phyloP scores from a whole-genome alignment of 768 basidiomycete genomes.

The Trametes gibbosa region DNA sequence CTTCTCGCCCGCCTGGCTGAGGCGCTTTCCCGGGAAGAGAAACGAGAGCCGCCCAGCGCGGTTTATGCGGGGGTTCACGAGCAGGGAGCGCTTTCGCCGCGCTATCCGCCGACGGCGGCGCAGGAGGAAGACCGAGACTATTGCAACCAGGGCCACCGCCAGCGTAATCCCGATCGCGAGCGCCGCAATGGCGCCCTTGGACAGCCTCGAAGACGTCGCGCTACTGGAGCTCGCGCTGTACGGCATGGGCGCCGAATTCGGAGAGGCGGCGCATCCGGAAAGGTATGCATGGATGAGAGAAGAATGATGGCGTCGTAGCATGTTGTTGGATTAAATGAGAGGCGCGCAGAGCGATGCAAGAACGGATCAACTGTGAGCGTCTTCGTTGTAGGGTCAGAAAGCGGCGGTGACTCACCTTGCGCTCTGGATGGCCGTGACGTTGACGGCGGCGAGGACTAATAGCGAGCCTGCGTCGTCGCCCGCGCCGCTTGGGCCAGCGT shows the following conservation, averaged over 20 bases:
- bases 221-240: conserved; percentile 14
- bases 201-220: conserved; percentile 27
- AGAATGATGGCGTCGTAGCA: neutral
- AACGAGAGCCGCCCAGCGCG: conserved; percentile 22
- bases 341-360: conserved; percentile 1
- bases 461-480: conserved; percentile 27
- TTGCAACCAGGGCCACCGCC: conserved; percentile 44
- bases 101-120: conserved; percentile 36
- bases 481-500: conserved; percentile 42
- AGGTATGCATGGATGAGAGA: too few species aligned
- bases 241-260: conserved; percentile 13
- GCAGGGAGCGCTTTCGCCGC: conserved; percentile 28
- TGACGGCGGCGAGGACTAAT: conserved; percentile 48
- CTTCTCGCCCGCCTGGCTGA: neutral
- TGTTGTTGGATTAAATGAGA: neutral
- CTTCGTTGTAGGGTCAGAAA: neutral
- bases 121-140: conserved; percentile 32
- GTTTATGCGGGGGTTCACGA: conserved; percentile 27
- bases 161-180: conserved; percentile 56
- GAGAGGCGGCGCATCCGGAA: neutral
- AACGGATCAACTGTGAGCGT: conserved; percentile 5
- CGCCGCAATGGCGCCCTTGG: conserved; percentile 65
- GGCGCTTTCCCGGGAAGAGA: conserved; percentile 13
- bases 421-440: conserved; percentile 41
- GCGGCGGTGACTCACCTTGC: conserved; percentile 32